These are phyloP conservation scores for Micractinium sp. DNA, from an alignment of 139 green algal genomes.

Conservation along the genomic window DNA sequence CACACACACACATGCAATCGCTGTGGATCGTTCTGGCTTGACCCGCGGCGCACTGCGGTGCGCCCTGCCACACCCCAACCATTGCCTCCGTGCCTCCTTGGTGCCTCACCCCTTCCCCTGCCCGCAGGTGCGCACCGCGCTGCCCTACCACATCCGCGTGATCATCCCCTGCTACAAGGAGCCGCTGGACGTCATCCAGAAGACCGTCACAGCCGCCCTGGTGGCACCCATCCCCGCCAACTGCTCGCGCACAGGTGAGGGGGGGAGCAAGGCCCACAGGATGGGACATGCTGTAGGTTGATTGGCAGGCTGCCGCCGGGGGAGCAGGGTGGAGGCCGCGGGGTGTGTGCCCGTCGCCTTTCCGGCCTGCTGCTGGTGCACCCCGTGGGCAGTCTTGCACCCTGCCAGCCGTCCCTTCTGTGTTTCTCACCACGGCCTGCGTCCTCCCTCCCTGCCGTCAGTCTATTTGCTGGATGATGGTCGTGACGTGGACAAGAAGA, in stretches of 20 bases:
- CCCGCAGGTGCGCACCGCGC: conserved; percentile 29
- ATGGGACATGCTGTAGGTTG: neutral
- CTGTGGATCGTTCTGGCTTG: too few species aligned
- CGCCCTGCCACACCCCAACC: neutral
- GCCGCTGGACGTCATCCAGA: conserved; percentile 61
- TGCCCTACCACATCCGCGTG: conserved; percentile 66
- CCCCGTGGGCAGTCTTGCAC: too few species aligned
- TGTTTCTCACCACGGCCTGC: too few species aligned
- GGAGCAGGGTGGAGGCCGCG: neutral
- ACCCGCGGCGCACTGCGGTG: too few species aligned
- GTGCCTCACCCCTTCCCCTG: neutral
- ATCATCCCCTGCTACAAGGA: conserved; percentile 73
- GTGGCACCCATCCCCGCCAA: conserved; percentile 50
- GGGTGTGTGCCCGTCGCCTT: too few species aligned
- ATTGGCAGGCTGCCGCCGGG: neutral
- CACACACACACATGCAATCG: too few species aligned
- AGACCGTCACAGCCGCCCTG: conserved; percentile 60
- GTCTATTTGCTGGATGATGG: conserved; percentile 72
- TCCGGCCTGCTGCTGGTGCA: too few species aligned
- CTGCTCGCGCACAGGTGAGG: conserved; percentile 48
- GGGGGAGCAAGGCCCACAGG: too few species aligned
- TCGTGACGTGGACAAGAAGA: conserved; percentile 58
- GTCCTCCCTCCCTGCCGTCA: neutral
- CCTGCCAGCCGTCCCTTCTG: neutral
- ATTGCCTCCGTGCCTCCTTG: neutral